Conservation (phyloP, 73 alveolate genomes). For the Blepharisma stoltei region DNA sequence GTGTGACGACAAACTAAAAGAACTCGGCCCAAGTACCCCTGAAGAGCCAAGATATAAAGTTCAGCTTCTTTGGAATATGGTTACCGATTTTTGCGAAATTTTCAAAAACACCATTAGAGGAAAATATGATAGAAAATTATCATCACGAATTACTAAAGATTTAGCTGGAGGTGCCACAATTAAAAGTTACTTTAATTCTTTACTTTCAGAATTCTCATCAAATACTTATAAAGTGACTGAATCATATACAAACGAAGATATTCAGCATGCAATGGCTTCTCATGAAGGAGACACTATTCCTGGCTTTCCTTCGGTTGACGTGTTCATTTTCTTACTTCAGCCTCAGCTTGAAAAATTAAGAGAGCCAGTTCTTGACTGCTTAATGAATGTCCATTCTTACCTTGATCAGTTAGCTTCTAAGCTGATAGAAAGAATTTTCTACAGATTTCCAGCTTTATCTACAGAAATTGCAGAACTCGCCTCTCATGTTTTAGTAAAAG, state of each 20-base stretch:
- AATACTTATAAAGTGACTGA: conserved; percentile 39
- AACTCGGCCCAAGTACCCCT: conserved; percentile 88
- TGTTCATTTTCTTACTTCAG: conserved; percentile 46
- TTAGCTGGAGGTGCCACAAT: conserved; percentile 66
- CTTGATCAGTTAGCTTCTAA: conserved; percentile 59
- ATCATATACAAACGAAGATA: conserved; percentile 61
- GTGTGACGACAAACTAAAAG: conserved; percentile 67
- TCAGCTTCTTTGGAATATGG: conserved; percentile 85
- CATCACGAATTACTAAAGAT: conserved; percentile 41
- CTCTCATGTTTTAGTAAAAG: conserved; percentile 52
- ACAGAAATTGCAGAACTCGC: conserved; percentile 59
- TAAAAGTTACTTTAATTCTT: conserved; percentile 26
- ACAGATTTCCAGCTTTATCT: conserved; percentile 67
- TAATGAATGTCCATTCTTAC: conserved; percentile 55
- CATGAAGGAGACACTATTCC: conserved; percentile 72
- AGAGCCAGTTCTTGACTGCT: conserved; percentile 73
- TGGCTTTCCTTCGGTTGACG: conserved; percentile 66
- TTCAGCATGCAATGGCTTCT: conserved; percentile 42
- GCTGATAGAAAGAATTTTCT: conserved; percentile 53
- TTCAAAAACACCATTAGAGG: conserved; percentile 64
- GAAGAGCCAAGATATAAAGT: conserved; percentile 74
- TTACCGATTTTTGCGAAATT: conserved; percentile 85
- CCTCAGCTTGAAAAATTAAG: conserved; percentile 67
- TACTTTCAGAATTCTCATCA: neutral
- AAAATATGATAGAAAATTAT: conserved; percentile 53